Percentiles rank a stretch among this genome's conserved stretches.
Evolutionary conservation across 164 flowering plant genomes (phyloP).

Genomic region (Cinnamomum chago): DNA sequence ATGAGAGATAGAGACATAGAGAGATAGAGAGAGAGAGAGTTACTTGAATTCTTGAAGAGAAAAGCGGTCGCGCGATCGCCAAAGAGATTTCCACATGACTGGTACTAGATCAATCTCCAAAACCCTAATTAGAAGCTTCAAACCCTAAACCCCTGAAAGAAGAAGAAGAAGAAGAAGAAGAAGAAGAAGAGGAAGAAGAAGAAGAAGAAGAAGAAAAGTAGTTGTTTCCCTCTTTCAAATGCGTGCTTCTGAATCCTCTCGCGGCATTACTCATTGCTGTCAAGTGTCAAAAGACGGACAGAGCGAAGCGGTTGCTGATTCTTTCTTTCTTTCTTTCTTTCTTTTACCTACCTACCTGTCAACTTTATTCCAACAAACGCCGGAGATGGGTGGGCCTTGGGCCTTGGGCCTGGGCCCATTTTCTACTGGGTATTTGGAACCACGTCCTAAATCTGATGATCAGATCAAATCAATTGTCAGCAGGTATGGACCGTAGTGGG

Average conservation of each 20-base stretch:
- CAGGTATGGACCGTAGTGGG: no score
- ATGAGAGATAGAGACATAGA: not conserved
- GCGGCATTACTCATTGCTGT: no score
- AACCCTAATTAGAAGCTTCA: not conserved
- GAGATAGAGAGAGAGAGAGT: not conserved
- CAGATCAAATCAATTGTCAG: no score
- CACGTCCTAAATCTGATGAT: no score
- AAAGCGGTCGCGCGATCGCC: slow-evolving; percentile 3
- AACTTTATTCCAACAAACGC: no score
- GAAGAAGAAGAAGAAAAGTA: not conserved
- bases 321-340: no score
- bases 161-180: not conserved
- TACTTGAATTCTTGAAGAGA: slow-evolving; percentile 5
- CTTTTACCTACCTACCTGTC: no score
- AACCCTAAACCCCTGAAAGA: not conserved
- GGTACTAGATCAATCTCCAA: not conserved
- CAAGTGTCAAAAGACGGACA: no score
- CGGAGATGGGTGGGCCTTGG: no score
- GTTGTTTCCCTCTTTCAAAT: not conserved
- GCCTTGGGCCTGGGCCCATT: no score
- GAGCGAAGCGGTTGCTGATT: no score
- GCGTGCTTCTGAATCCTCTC: not conserved
- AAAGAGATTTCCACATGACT: slow-evolving; percentile 1
- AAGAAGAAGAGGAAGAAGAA: not conserved
- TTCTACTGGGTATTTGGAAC: no score